Conservation (phyloP, 306 rosid genomes). For the Purshia tridentata region DNA sequence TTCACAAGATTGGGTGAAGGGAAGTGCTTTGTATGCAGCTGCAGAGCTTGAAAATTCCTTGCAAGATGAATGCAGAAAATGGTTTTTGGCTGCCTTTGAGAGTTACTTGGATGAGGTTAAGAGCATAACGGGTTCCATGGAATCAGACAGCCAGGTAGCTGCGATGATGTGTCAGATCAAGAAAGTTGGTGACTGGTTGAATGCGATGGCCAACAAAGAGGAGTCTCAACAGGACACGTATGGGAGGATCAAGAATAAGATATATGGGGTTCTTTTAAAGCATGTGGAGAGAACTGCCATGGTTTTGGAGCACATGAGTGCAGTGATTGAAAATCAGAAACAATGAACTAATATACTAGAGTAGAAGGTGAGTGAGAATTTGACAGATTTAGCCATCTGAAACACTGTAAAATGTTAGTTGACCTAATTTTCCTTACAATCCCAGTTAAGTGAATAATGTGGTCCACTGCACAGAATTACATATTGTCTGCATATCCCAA, state of each 20-base stretch:
- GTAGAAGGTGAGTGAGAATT: neutral
- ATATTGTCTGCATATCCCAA: neutral
- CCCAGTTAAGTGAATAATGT: neutral
- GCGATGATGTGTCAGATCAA: constrained; percentile 40
- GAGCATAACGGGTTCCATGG: constrained; percentile 20
- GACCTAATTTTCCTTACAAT: neutral
- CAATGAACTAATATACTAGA: neutral
- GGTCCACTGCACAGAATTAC: neutral
- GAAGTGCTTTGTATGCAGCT: constrained; percentile 27
- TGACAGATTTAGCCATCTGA: neutral
- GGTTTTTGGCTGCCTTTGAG: constrained; percentile 37
- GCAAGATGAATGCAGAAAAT: constrained; percentile 28
- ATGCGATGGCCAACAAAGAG: constrained; percentile 17
- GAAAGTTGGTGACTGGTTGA: constrained; percentile 39
- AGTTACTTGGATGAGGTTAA: constrained; percentile 32
- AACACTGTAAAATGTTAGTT: neutral
- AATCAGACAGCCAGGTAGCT: constrained; percentile 28
- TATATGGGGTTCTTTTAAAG: constrained; percentile 37
- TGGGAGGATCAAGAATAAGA: constrained; percentile 38
- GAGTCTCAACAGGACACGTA: constrained; percentile 29
- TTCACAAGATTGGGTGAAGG: constrained; percentile 28
- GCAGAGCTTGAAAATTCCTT: constrained; percentile 18
- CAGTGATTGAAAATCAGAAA: constrained; percentile 7
- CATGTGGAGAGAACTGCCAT: constrained; percentile 39
- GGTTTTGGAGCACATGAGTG: constrained; percentile 27